Conservation (phyloP, 257 asterid genomes). For the Lycium barbarum region DNA sequence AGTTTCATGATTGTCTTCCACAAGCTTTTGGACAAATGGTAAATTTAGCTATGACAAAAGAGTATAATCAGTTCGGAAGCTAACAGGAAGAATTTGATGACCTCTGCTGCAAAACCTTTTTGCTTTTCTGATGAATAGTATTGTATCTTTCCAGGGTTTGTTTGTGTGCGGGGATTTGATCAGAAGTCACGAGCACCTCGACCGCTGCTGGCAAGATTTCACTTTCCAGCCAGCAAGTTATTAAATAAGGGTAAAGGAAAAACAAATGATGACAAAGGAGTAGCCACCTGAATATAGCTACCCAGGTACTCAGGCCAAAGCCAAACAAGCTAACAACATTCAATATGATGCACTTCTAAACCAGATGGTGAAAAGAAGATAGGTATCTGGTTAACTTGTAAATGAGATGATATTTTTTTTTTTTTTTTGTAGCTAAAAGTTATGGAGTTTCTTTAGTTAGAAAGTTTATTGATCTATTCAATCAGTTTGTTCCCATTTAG, state of each 20-base stretch:
- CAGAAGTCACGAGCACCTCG: slow-evolving; percentile 80
- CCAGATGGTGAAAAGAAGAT: slow-evolving; percentile 16
- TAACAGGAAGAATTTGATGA: slow-evolving; percentile 6
- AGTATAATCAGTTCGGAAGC: not conserved
- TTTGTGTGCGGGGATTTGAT: slow-evolving; percentile 96
- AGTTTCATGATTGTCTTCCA: not conserved
- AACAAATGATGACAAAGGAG: slow-evolving; percentile 47
- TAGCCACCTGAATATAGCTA: slow-evolving; percentile 35
- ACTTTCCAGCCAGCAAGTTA: slow-evolving; percentile 84
- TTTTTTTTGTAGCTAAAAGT: slow-evolving; percentile 10
- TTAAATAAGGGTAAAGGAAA: slow-evolving; percentile 61
- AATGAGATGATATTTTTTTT: not conserved
- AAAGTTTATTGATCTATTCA: slow-evolving; percentile 12
- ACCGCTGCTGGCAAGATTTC: slow-evolving; percentile 87
- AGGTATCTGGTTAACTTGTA: not conserved
- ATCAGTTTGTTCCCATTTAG: slow-evolving; percentile 13
- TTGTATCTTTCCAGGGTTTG: slow-evolving; percentile 69
- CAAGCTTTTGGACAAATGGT: not conserved
- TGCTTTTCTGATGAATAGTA: slow-evolving; percentile 20
- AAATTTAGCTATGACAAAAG: not conserved
- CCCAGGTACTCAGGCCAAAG: slow-evolving; percentile 31
- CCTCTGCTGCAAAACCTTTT: slow-evolving; percentile 10
- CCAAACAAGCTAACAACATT: slow-evolving; percentile 19
- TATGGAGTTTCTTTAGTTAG: slow-evolving; percentile 24
- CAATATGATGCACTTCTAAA: not conserved